Evolutionary conservation across 2,329 filamentous ascomycete genomes (phyloP), one percentile per base, ranked within the genome.

Genomic region (Diatrype stigma): DNA sequence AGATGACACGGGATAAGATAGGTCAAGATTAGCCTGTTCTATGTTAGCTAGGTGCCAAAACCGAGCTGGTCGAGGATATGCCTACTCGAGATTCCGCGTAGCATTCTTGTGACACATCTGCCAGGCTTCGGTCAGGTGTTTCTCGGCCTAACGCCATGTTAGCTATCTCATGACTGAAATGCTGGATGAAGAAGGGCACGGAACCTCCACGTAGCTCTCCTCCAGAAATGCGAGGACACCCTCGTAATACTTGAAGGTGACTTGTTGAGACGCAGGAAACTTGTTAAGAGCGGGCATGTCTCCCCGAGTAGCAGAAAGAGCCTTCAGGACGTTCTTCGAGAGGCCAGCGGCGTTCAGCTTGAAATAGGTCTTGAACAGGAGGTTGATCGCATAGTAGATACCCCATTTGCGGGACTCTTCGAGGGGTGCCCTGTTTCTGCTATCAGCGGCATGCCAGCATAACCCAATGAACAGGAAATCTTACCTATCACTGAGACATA

Each of bases 321-420:
- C 91, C 59, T 87, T 89, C 45, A 99, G 77, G 46, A 97, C 86
- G 58, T 94, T 96, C 67, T 94, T 91, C 17, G 87, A 96, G 19
- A 97, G 76, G n/a, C 84, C 85, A 51, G 95, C 87, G 32, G 88
- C 89, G 71, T 96, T 96, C 56, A 97, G 77, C 74, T 90, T 95
- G 76, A 99, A 99, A 70, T 97, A 96, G 1, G 92, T 97, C 72
- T 97, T 97, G 82, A 99, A 99, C 14, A 96, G 78, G 7, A 99
- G 80, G 66, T 96, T 97, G 64, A 92, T 90, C 58, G 93, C 86
- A 68, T 91, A 92, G 74, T 99, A 99, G 45, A 96, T 89, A 6
- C 90, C 95, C 94, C 94, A 99, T 81, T 97, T 99, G 49, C 94
- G 85, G 8, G 93, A 96, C 62, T 96, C 88, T 63, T 91, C 85